phyloP scores from a whole-genome alignment of 2,329 filamentous ascomycete species.

The Epichloe scottii region DNA sequence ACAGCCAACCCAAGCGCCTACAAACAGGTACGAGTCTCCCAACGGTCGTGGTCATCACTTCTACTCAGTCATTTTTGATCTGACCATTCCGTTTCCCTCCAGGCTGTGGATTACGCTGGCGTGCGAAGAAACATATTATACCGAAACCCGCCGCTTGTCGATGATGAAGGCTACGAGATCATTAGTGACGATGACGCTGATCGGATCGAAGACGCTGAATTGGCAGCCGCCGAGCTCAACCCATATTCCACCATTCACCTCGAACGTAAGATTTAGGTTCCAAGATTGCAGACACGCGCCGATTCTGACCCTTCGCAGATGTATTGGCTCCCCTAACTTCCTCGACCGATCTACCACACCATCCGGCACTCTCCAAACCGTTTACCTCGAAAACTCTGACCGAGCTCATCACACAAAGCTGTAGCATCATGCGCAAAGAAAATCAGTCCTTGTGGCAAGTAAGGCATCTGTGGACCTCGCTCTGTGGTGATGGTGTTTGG shows the following conservation, averaged over 20 bases:
- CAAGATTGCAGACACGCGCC: not conserved
- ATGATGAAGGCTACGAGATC: constrained; percentile 67
- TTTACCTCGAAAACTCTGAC: constrained; percentile 64
- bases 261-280: constrained; percentile 42
- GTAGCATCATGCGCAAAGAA: constrained; percentile 62
- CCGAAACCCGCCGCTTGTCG: constrained; percentile 58
- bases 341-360: constrained; percentile 59
- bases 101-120: constrained; percentile 64
- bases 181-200: constrained; percentile 62
- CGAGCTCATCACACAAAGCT: constrained; percentile 56
- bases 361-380: constrained; percentile 61
- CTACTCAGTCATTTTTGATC: constrained; percentile 5
- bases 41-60: constrained; percentile 5
- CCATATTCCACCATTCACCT: constrained; percentile 61
- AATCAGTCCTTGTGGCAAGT: constrained; percentile 60
- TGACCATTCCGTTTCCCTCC: constrained; percentile 12
- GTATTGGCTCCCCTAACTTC: constrained; percentile 65
- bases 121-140: constrained; percentile 61
- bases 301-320: constrained; percentile 33
- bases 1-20: constrained; percentile 55
- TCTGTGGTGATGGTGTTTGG: constrained; percentile 65
- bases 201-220: constrained; percentile 45
- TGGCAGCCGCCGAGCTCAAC: constrained; percentile 55
- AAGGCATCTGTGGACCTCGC: constrained; percentile 58
- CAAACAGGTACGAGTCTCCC: constrained; percentile 45